Evolutionary conservation across 371 early-diverging fungal genomes (phyloP).

Genomic region (Vairimorpha necatrix): DNA sequence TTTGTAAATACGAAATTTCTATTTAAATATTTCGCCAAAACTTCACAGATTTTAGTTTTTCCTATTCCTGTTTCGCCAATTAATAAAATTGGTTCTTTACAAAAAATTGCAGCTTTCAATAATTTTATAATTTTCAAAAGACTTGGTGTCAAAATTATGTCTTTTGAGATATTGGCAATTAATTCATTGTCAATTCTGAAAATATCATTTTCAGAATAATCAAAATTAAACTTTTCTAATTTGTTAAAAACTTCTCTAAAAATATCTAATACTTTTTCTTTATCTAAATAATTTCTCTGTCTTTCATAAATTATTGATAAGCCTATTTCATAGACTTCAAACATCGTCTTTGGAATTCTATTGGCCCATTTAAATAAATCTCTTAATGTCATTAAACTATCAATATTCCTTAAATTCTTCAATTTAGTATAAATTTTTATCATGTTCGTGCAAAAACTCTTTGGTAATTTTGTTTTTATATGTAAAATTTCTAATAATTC

Average conservation of each 20-base stretch:
- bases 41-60: constrained; percentile 92
- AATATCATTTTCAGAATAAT: neutral
- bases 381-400: constrained; percentile 85
- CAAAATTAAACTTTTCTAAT: neutral
- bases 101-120: constrained; percentile 72
- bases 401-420: constrained; percentile 25
- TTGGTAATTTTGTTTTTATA: constrained; percentile 35
- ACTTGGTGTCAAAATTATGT: constrained; percentile 47
- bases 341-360: constrained; percentile 70
- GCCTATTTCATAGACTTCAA: constrained; percentile 79
- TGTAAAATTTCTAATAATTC: constrained; percentile 50
- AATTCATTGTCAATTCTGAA: neutral
- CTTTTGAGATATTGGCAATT: neutral
- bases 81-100: constrained; percentile 85
- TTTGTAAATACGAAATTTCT: constrained; percentile 78
- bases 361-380: constrained; percentile 95
- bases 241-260: neutral
- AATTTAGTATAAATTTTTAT: constrained; percentile 78
- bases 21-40: constrained; percentile 69
- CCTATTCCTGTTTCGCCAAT: constrained; percentile 99
- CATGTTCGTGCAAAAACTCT: constrained; percentile 66
- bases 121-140: constrained; percentile 75
- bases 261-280: constrained; percentile 49
- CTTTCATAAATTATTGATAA: constrained; percentile 88
- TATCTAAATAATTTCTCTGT: constrained; percentile 76